Percentiles rank a stretch among this genome's conserved stretches.
Conservation (phyloP, 176 grass and related monocot genomes). For the Thalia dealbata region DNA sequence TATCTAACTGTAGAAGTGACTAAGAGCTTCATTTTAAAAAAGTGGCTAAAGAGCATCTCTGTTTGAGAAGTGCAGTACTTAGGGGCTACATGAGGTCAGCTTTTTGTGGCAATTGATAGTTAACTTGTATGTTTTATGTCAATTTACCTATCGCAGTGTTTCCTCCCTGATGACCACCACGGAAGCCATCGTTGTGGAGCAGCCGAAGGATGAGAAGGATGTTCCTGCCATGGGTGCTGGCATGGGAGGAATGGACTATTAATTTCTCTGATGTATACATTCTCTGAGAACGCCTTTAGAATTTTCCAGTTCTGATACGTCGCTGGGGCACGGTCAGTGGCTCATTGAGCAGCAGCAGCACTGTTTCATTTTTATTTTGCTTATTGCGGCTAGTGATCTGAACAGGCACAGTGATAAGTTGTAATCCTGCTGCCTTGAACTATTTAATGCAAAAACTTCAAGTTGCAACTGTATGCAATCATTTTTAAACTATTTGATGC, state of each 20-base stretch:
- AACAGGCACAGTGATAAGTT: too few species aligned
- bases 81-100: too few species aligned
- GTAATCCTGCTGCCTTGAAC: too few species aligned
- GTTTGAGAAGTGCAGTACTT: neutral
- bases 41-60: too few species aligned
- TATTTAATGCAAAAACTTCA: too few species aligned
- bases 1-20: too few species aligned
- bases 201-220: slow-evolving; percentile 73
- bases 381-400: neutral
- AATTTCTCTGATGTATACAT: neutral
- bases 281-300: neutral
- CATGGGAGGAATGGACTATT: slow-evolving; percentile 83
- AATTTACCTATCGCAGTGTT: slow-evolving; percentile 38
- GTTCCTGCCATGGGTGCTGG: slow-evolving; percentile 40
- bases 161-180: slow-evolving; percentile 95
- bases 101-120: neutral
- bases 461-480: too few species aligned
- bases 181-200: slow-evolving; percentile 77
- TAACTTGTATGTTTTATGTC: neutral
- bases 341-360: neutral
- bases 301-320: neutral
- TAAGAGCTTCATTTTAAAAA: too few species aligned
- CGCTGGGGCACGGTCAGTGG: neutral
- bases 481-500: too few species aligned
- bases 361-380: neutral